Evolutionary conservation across 352 stramenopile genomes (phyloP).

Genomic region (Globisporangium megalacanthum): DNA sequence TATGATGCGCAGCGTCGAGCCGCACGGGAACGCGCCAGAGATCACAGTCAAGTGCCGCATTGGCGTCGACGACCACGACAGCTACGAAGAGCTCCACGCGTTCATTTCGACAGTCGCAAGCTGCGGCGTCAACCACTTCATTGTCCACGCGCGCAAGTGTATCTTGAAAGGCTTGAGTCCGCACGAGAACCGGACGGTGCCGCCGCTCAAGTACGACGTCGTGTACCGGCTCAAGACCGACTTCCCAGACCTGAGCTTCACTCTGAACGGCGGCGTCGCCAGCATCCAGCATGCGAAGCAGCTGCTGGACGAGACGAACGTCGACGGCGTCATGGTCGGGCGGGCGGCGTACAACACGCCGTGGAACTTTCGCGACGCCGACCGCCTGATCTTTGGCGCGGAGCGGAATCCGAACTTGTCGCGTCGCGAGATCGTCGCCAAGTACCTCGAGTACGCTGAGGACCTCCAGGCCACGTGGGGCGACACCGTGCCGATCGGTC

Average conservation of each 20-base stretch:
- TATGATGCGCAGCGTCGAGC: slow-evolving; percentile 61
- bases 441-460: slow-evolving; percentile 86
- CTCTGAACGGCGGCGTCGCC: slow-evolving; percentile 96
- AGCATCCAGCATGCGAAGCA: slow-evolving; percentile 89
- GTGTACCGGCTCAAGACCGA: slow-evolving; percentile 94
- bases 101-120: slow-evolving; percentile 92
- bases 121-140: slow-evolving; percentile 93
- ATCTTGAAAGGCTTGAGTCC: slow-evolving; percentile 94
- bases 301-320: slow-evolving; percentile 70
- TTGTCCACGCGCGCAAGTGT: slow-evolving; percentile 98
- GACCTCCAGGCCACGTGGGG: slow-evolving; percentile 74
- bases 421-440: slow-evolving; percentile 75
- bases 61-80: slow-evolving; percentile 93
- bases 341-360: slow-evolving; percentile 85
- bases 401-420: slow-evolving; percentile 74
- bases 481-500: slow-evolving; percentile 28
- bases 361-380: slow-evolving; percentile 85
- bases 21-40: slow-evolving; percentile 23
- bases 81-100: slow-evolving; percentile 87
- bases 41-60: slow-evolving; percentile 99
- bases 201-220: slow-evolving; percentile 94
- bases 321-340: slow-evolving; percentile 90
- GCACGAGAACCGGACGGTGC: slow-evolving; percentile 97
- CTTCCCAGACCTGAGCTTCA: slow-evolving; percentile 95
- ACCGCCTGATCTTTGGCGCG: slow-evolving; percentile 76